These are phyloP conservation scores for Schizothecium vesticola DNA, from an alignment of 495 filamentous ascomycete species.

Conservation along the genomic window DNA sequence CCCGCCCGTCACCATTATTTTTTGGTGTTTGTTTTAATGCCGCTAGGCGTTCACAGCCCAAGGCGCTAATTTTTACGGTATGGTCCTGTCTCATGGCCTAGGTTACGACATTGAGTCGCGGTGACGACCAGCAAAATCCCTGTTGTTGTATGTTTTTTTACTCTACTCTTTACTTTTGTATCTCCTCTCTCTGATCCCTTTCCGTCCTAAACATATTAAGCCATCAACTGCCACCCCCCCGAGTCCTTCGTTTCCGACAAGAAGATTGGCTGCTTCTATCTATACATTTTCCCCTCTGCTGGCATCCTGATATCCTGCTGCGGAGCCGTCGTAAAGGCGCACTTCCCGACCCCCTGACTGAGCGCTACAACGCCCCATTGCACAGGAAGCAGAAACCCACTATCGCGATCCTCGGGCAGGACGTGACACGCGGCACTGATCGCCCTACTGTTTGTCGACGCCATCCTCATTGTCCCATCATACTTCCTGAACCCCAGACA, in stretches of 20 bases:
- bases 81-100: too few species aligned
- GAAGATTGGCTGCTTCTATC: too few species aligned
- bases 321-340: conserved; percentile 3
- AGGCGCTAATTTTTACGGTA: too few species aligned
- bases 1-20: background rate
- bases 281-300: background rate
- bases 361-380: conserved; percentile 2
- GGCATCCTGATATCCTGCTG: background rate
- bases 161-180: too few species aligned
- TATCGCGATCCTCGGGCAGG: conserved; percentile 4
- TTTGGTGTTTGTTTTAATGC: background rate
- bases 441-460: conserved; percentile 17
- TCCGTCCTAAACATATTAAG: too few species aligned
- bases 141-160: too few species aligned
- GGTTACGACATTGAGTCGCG: too few species aligned
- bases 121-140: too few species aligned
- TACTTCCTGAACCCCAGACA: conserved; percentile 13
- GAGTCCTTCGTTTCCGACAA: too few species aligned
- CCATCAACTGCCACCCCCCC: too few species aligned
- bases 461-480: conserved; percentile 19
- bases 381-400: conserved; percentile 12
- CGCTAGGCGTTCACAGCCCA: background rate
- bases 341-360: background rate
- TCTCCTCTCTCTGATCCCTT: too few species aligned
- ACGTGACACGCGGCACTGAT: conserved; percentile 23